Evolutionary conservation across 352 stramenopile species (phyloP).

Genomic region (Bremia lactucae): DNA sequence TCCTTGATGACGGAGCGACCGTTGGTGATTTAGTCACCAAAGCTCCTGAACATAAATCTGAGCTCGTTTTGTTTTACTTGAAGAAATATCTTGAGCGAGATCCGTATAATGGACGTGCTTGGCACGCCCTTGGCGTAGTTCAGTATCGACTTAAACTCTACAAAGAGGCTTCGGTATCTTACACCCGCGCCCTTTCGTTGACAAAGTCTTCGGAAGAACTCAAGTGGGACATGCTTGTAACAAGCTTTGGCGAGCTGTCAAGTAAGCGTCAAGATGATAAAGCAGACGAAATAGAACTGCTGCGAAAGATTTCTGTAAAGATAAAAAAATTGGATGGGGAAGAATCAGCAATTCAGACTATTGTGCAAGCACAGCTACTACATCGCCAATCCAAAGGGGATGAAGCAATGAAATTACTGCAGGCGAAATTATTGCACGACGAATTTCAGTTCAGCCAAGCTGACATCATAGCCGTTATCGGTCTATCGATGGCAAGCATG

Average conservation of each 20-base stretch:
- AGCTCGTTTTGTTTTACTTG: constrained; percentile 59
- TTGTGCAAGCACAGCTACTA: constrained; percentile 22
- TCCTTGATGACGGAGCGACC: constrained; percentile 17
- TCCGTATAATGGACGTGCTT: constrained; percentile 39
- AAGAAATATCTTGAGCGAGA: constrained; percentile 77
- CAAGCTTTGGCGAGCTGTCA: constrained; percentile 15
- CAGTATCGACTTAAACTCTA: constrained; percentile 50
- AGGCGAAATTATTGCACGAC: constrained; percentile 12
- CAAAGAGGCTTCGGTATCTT: constrained; percentile 28
- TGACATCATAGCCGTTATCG: constrained; percentile 21
- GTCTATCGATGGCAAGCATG: constrained; percentile 28
- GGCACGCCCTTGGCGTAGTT: constrained; percentile 49
- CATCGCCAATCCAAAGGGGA: constrained; percentile 14
- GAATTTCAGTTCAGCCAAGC: constrained; percentile 7
- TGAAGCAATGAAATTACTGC: constrained; percentile 19
- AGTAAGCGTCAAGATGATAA: background rate
- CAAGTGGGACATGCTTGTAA: constrained; percentile 32
- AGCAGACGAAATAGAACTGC: constrained; percentile 6
- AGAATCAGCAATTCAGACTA: constrained; percentile 8
- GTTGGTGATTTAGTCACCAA: constrained; percentile 14
- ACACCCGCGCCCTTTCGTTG: constrained; percentile 15
- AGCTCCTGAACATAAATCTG: constrained; percentile 11
- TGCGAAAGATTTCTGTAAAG: constrained; percentile 15
- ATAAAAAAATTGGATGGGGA: constrained; percentile 3
- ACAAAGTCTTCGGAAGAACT: constrained; percentile 8